A percentile compares a stretch with the other conserved stretches of the same genome.
Evolutionary conservation across 1,139 yeast genomes (phyloP).

Genomic region (Diutina neorugosa): DNA sequence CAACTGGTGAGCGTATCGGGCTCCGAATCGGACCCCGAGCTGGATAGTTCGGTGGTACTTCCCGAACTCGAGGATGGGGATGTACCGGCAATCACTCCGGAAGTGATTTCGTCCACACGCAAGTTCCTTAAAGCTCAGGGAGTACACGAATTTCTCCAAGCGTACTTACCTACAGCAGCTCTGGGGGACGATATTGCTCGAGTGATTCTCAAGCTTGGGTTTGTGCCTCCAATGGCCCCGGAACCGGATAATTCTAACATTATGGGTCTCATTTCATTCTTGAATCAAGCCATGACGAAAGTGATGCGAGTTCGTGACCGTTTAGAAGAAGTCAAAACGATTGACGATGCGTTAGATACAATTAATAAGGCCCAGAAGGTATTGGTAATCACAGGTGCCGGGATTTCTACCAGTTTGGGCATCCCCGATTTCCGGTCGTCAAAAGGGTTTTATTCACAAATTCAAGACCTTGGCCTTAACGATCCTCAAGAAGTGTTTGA

Average conservation of each 20-base stretch:
- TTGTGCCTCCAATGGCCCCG: slow-evolving; percentile 8
- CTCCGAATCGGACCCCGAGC: not conserved
- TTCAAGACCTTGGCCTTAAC: slow-evolving; percentile 52
- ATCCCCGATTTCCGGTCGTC: slow-evolving; percentile 93
- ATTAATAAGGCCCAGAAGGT: slow-evolving; percentile 41
- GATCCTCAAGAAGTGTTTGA: slow-evolving; percentile 97
- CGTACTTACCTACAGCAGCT: slow-evolving; percentile 49
- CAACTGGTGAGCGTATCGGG: not conserved
- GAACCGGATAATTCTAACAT: slow-evolving; percentile 18
- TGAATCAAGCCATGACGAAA: slow-evolving; percentile 48
- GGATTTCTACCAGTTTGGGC: slow-evolving; percentile 88
- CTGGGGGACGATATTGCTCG: slow-evolving; percentile 38
- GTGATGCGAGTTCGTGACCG: slow-evolving; percentile 5
- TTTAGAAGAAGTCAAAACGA: slow-evolving; percentile 32
- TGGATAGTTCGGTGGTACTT: not conserved
- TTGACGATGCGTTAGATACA: slow-evolving; percentile 50
- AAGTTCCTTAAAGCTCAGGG: slow-evolving; percentile 52
- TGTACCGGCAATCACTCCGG: not conserved
- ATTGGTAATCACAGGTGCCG: slow-evolving; percentile 88
- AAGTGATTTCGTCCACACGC: slow-evolving; percentile 15
- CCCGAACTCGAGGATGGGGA: not conserved
- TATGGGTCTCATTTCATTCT: slow-evolving; percentile 34
- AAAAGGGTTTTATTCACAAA: slow-evolving; percentile 70
- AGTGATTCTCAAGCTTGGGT: slow-evolving; percentile 41
- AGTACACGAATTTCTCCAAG: slow-evolving; percentile 40